These are phyloP conservation scores for Casuarina cunninghamiana DNA, from an alignment of 306 rosid genomes.

Conservation along the genomic window DNA sequence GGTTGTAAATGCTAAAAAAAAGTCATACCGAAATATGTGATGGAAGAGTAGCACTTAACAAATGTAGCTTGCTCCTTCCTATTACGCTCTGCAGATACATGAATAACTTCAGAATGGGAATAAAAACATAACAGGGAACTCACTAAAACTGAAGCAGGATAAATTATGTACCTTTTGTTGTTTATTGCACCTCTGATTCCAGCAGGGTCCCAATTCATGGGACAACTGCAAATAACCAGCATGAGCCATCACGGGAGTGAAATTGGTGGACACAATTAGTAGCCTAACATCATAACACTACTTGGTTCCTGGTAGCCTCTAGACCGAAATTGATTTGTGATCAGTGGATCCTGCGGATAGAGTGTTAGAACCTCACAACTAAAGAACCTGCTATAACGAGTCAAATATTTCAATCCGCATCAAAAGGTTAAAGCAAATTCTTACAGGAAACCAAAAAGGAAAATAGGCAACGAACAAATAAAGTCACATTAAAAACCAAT, in stretches of 20 bases:
- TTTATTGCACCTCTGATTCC: constrained; percentile 47
- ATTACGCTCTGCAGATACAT: constrained; percentile 48
- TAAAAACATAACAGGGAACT: neutral
- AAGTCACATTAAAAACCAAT: neutral
- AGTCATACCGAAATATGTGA: constrained; percentile 47
- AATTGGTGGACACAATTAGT: constrained; percentile 26
- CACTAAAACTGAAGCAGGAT: constrained; percentile 3
- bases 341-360: constrained; percentile 17
- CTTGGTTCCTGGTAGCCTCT: constrained; percentile 17
- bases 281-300: constrained; percentile 23
- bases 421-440: constrained; percentile 7
- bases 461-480: neutral
- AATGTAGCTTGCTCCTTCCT: constrained; percentile 40
- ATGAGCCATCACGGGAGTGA: constrained; percentile 60
- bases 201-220: constrained; percentile 68
- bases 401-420: constrained; percentile 17
- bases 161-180: constrained; percentile 47
- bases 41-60: constrained; percentile 37
- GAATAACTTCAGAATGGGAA: constrained; percentile 25
- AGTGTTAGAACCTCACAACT: constrained; percentile 31
- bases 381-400: constrained; percentile 26
- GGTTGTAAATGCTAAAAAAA: constrained; percentile 20
- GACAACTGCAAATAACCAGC: constrained; percentile 83
- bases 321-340: constrained; percentile 26
- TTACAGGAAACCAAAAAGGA: neutral